phyloP scores from a whole-genome alignment of 2,329 filamentous ascomycete species.

The Fonsecaea pugnacius region DNA sequence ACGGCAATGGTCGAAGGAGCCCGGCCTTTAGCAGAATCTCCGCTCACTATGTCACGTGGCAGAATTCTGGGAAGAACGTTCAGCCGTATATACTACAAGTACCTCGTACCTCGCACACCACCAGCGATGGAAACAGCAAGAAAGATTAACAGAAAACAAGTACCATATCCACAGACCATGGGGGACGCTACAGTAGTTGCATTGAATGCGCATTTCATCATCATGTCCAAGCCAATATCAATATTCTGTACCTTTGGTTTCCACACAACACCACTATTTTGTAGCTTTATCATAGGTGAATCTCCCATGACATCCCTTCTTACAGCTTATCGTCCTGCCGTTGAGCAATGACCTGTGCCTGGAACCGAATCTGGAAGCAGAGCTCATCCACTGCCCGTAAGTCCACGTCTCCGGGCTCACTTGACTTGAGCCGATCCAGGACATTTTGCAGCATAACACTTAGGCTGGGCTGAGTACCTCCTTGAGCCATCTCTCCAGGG shows the following conservation, averaged over 20 bases:
- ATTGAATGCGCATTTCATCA: neutral
- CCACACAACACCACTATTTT: neutral
- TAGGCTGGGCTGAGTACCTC: slow-evolving; percentile 8
- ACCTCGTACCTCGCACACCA: too few species aligned
- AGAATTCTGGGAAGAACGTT: neutral
- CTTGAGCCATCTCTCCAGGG: neutral
- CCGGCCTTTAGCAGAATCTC: slow-evolving; percentile 22
- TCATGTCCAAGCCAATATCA: neutral
- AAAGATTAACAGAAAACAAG: too few species aligned
- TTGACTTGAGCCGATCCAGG: slow-evolving; percentile 28
- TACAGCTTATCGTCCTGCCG: neutral
- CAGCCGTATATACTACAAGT: neutral
- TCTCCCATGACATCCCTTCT: neutral
- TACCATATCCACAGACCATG: too few species aligned
- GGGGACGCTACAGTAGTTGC: neutral
- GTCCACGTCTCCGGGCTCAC: slow-evolving; percentile 19
- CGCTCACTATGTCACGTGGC: neutral
- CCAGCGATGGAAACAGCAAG: neutral
- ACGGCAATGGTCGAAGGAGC: slow-evolving; percentile 11
- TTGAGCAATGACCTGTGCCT: slow-evolving; percentile 30
- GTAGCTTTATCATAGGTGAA: neutral
- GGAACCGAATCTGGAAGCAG: slow-evolving; percentile 35
- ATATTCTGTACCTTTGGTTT: neutral
- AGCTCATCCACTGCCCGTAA: slow-evolving; percentile 34
- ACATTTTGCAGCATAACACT: slow-evolving; percentile 27